Evolutionary conservation across 2,329 filamentous ascomycete species (phyloP), one percentile per base, ranked within the genome.

Genomic region (Colletotrichum navitas): DNA sequence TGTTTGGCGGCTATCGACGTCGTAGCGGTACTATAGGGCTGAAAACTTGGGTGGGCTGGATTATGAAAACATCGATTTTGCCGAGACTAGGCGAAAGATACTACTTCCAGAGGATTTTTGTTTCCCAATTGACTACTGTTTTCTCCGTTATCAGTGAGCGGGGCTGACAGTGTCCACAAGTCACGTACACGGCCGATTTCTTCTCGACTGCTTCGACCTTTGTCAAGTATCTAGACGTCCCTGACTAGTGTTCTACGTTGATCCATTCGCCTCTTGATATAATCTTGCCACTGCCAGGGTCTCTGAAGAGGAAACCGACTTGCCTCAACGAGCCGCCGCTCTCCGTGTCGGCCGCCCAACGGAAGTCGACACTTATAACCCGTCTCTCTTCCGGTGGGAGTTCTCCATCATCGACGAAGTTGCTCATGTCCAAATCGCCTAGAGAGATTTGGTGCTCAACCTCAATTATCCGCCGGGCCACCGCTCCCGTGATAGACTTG

Each of bases 381-480:
- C 55, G 43, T 21, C 26, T 29, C n/a, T 67, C 45, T 14, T 67
- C 64, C n/a, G 56, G 43, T 6, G 55, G 55, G 7, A 62, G 43
- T 8, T 32, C 34, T 34, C 32, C n/a, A 12, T 67, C 43, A 3
- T 36, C 32, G 7, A 26, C 43, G 43, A 21, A 21, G 21, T 14
- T 24, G 2, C 36, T 16, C n/a, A 14, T 6, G 3, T 43, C 63
- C 5, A 11, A 16, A 3, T 36, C 56, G 5, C n/a, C 36, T 36
- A 74, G 26, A 7, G 43, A 36, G 11, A 74, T 54, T 0, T 34
- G 29, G 24, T 74, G 72, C 51, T 85, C 82, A 2, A 82, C 59
- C 61, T 81, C 77, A 0, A 84, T 80, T 16, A 81, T 73, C 3
- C 80, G 75, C 2, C 75, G 74, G 0, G 79, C 81, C 3, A 83